Conservation (phyloP, 1,284 basidiomycete genomes). For the Pseudozyma sp. region DNA sequence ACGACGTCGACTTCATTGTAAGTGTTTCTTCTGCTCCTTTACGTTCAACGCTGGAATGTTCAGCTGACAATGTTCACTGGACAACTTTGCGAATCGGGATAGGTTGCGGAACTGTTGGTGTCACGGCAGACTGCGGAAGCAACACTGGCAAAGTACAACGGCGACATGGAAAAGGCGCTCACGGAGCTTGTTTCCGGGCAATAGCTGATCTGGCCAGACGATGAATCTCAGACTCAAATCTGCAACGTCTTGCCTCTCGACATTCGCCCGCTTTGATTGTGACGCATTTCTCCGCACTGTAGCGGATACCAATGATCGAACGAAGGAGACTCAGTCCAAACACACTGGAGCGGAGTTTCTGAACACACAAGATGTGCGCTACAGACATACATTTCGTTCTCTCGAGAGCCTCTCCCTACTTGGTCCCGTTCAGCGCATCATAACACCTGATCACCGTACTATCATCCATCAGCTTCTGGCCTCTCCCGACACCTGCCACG, state of each 20-base stretch:
- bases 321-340: no score
- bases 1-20: conserved; percentile 59
- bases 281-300: no score
- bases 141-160: conserved; percentile 47
- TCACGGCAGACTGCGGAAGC: conserved; percentile 40
- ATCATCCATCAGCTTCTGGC: conserved; percentile 23
- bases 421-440: conserved; percentile 25
- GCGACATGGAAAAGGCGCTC: conserved; percentile 51
- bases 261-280: no score
- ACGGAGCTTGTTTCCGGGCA: conserved; percentile 30
- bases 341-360: no score
- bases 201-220: neutral
- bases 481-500: conserved; percentile 20
- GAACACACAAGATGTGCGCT: no score
- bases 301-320: no score
- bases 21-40: conserved; percentile 8
- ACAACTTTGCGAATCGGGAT: neutral
- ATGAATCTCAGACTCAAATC: neutral
- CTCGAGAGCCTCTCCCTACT: neutral
- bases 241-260: neutral
- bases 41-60: neutral
- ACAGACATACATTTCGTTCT: no score
- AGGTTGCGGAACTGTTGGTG: conserved; percentile 47
- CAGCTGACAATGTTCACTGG: neutral
- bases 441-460: conserved; percentile 30